Evolutionary conservation across 106 monocot genomes (phyloP).

Genomic region (Acorus calamus): DNA sequence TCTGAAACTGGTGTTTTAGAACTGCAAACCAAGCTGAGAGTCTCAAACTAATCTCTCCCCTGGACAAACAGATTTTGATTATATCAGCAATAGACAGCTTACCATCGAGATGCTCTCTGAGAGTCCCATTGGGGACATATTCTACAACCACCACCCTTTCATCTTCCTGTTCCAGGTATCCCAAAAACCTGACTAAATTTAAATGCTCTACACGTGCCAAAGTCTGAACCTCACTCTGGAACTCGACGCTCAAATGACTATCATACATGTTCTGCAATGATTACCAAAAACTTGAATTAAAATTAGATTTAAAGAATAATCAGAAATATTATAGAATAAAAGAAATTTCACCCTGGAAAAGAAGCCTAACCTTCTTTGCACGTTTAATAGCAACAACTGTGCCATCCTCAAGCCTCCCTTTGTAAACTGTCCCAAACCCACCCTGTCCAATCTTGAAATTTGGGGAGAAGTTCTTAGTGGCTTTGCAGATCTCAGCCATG

Average conservation of each 20-base stretch:
- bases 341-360: too few species aligned
- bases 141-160: slow-evolving; percentile 60
- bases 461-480: too few species aligned
- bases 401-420: too few species aligned
- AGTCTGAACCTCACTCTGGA: slow-evolving; percentile 54
- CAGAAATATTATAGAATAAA: too few species aligned
- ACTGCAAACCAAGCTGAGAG: too few species aligned
- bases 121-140: slow-evolving; percentile 66
- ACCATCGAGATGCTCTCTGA: slow-evolving; percentile 75
- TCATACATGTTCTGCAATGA: slow-evolving; percentile 26
- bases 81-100: slow-evolving; percentile 1
- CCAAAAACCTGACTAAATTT: slow-evolving; percentile 56
- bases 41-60: not conserved
- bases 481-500: too few species aligned
- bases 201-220: slow-evolving; percentile 48
- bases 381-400: too few species aligned
- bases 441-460: too few species aligned
- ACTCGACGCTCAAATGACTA: slow-evolving; percentile 27
- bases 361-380: too few species aligned
- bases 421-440: too few species aligned
- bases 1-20: too few species aligned
- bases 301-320: too few species aligned
- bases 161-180: slow-evolving; percentile 49
- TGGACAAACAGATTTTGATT: not conserved
- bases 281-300: not conserved